Base-by-base conservation (phyloP, 805 yeast genomes). In the Zygosaccharomyces bailii region DNA sequence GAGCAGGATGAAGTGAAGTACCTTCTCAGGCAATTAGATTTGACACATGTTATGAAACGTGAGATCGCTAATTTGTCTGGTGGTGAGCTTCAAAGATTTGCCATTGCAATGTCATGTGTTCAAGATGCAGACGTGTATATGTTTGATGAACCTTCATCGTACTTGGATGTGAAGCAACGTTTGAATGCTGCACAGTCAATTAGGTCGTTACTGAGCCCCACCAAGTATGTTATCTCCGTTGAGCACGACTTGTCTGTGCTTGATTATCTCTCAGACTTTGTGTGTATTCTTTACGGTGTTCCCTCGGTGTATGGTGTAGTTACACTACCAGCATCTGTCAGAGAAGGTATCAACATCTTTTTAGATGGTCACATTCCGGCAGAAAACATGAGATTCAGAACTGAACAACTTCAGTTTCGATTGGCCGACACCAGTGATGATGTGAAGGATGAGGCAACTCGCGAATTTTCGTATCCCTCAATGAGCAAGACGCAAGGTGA, bases 251-350 rank as follows among this genome's bases (percentile, higher is more conserved):
- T 93, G 71, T 90, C 97, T 3, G 99, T 93, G 20, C 75, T 93
- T 70, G 99, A 93, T 74, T 93, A 93, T 68, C 76, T 93, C 57
- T 91, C 98, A 11, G 99, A 93, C 72, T 93, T 84, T 57, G 89
- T 93, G 46, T 93, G 99, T 79, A 93, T 93, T 59, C 71, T 93
- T 46, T 93, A 93, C 66, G 99, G 99, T 75, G 95, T 88, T 41
- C 96, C 99, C 42, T 91, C 98, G 5, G 96, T 93, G 34, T 93
- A 93, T 66, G 99, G 99, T 76, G 98, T 93, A 52, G 99, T 93
- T 40, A 88, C 97, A 18, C 75, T 93, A 67, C 99, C 99, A 43
- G 71, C 96, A 0, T 86, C 96, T 4, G 99, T 93, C 24, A 86
- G 99, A 70, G 99, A 93, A 77, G 99, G 99, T 73, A 93, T 93